Conservation (phyloP, 1,139 yeast genomes). For the Pichia sp. region DNA sequence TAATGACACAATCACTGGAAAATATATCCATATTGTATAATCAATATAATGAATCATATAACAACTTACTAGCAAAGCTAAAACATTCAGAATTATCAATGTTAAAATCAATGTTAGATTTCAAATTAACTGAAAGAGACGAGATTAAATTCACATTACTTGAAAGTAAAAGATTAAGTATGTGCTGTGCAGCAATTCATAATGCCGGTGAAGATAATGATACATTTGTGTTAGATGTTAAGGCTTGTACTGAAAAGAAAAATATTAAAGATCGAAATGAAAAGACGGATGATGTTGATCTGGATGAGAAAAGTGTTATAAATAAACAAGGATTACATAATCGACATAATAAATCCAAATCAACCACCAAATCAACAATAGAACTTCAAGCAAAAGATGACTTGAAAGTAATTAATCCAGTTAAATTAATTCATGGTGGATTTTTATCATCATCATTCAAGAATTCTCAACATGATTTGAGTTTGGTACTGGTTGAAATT, state of each 20-base stretch:
- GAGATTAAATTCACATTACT: constrained; percentile 10
- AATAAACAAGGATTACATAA: neutral
- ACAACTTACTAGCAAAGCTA: neutral
- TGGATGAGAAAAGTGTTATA: neutral
- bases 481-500: constrained; percentile 7
- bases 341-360: neutral
- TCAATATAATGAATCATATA: constrained; percentile 3
- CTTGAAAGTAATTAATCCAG: constrained; percentile 18
- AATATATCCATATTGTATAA: constrained; percentile 5
- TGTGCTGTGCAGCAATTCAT: neutral
- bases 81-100: constrained; percentile 2
- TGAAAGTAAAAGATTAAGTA: constrained; percentile 7
- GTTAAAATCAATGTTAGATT: constrained; percentile 1
- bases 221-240: neutral
- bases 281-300: neutral
- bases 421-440: constrained; percentile 25
- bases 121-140: constrained; percentile 14
- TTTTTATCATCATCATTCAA: constrained; percentile 20
- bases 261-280: neutral
- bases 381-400: neutral
- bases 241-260: neutral
- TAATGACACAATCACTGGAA: neutral
- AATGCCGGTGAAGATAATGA: neutral
- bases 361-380: neutral
- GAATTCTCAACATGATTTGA: constrained; percentile 16